phyloP scores from a whole-genome alignment of 2,329 filamentous ascomycete species.

The Emergomyces orientalis region DNA sequence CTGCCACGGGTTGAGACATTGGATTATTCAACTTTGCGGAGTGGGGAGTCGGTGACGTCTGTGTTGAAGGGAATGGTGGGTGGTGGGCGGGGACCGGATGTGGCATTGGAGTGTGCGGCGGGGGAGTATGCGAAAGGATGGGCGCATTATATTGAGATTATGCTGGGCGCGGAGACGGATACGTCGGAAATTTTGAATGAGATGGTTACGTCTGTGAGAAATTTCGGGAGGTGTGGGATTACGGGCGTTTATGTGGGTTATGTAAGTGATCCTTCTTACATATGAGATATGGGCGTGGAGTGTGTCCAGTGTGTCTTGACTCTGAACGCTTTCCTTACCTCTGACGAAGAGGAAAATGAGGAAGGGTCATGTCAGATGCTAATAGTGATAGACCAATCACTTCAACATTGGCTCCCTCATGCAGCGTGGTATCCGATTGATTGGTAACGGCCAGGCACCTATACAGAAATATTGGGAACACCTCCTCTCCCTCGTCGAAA shows the following conservation, averaged over 20 bases:
- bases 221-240: constrained; percentile 58
- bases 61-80: constrained; percentile 64
- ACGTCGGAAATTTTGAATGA: constrained; percentile 57
- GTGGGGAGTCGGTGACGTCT: constrained; percentile 56
- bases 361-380: not conserved
- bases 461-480: constrained; percentile 79
- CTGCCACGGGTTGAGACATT: constrained; percentile 59
- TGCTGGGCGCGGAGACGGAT: constrained; percentile 67
- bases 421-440: constrained; percentile 76
- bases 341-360: not conserved
- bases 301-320: not conserved
- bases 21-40: constrained; percentile 57
- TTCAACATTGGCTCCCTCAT: constrained; percentile 78
- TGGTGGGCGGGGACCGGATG: constrained; percentile 58
- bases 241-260: constrained; percentile 61
- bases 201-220: constrained; percentile 46
- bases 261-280: constrained; percentile 30
- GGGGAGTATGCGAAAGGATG: constrained; percentile 56
- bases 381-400: constrained; percentile 54
- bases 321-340: not conserved
- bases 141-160: constrained; percentile 51
- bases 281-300: not conserved
- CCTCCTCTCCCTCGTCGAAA: constrained; percentile 57
- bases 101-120: constrained; percentile 58
- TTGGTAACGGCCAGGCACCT: constrained; percentile 58